Conservation (phyloP, 352 stramenopile species). For the Phytophthora cajani region DNA sequence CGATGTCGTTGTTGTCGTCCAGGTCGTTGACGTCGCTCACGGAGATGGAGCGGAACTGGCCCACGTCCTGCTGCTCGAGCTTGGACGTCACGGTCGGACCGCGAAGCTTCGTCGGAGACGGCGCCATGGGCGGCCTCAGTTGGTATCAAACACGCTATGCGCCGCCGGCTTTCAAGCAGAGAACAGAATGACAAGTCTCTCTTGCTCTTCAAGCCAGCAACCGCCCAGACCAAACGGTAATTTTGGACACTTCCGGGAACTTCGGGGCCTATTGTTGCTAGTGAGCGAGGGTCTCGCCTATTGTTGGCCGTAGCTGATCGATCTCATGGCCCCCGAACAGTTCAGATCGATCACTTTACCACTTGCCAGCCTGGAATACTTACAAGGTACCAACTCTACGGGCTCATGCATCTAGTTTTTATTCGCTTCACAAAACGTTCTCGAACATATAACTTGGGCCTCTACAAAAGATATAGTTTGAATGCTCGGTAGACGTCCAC, state of each 20-base stretch:
- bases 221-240: constrained; percentile 6
- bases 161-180: not conserved
- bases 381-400: no score
- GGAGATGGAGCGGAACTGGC: constrained; percentile 34
- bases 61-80: constrained; percentile 15
- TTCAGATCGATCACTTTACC: not conserved
- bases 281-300: not conserved
- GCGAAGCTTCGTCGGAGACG: constrained; percentile 38
- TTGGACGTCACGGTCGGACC: constrained; percentile 24
- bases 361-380: no score
- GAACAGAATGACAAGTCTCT: constrained; percentile 15
- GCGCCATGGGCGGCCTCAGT: constrained; percentile 16
- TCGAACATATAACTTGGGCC: no score
- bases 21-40: constrained; percentile 33
- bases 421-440: no score
- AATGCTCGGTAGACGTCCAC: not conserved
- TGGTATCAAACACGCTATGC: no score
- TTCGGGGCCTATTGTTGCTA: not conserved
- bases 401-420: no score
- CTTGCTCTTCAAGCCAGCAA: not conserved
- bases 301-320: not conserved
- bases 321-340: not conserved
- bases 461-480: not conserved
- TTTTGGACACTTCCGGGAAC: constrained; percentile 1
- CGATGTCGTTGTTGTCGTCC: constrained; percentile 33